These are phyloP conservation scores for Melampsora americana DNA, from an alignment of 1,284 basidiomycete species.

Conservation along the genomic window DNA sequence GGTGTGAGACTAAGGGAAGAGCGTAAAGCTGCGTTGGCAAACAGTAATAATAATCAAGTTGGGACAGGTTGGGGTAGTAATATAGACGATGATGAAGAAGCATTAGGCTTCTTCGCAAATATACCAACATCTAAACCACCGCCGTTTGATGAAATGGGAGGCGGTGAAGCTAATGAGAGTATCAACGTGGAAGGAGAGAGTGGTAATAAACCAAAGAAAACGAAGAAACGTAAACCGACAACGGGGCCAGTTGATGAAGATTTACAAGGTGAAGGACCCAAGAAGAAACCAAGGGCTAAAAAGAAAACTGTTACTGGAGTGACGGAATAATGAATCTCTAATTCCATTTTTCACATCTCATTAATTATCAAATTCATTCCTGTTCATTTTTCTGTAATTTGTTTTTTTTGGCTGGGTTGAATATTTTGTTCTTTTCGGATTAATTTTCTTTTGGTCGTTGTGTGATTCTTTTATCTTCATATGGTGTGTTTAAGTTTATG, in stretches of 20 bases:
- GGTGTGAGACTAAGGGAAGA: slow-evolving; percentile 39
- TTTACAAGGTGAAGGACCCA: background rate
- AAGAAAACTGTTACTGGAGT: background rate
- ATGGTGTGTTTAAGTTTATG: background rate
- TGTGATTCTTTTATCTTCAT: slow-evolving; percentile 6
- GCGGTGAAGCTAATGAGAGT: background rate
- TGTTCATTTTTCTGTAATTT: background rate
- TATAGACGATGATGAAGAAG: slow-evolving; percentile 38
- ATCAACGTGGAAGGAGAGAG: background rate
- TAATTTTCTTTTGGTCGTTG: background rate
- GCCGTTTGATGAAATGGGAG: background rate
- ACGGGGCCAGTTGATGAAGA: background rate
- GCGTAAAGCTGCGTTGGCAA: slow-evolving; percentile 30
- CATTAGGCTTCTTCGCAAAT: slow-evolving; percentile 41
- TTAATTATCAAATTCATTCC: background rate
- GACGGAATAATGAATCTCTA: no score
- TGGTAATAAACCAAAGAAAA: background rate
- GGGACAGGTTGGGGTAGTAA: slow-evolving; percentile 3
- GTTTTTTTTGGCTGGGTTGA: background rate
- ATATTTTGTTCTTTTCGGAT: background rate
- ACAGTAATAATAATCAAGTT: background rate
- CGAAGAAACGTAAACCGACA: background rate
- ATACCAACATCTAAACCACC: background rate
- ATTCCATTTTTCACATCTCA: background rate
- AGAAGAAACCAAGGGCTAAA: background rate